phyloP scores from a whole-genome alignment of 2,329 filamentous ascomycete species.

The Zymoseptoria brevis region DNA sequence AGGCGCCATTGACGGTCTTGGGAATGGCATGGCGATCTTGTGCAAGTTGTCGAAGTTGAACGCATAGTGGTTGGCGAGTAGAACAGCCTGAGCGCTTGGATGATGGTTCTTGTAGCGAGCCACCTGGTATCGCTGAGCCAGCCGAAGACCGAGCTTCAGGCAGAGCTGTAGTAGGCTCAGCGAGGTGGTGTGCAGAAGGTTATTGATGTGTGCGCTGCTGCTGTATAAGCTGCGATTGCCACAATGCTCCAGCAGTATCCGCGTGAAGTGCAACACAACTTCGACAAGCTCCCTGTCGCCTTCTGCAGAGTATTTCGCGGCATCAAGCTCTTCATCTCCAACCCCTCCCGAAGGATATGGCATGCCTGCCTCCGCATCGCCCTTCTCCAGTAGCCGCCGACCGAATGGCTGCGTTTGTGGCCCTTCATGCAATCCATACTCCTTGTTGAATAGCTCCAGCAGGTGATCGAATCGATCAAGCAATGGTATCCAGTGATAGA shows the following conservation, averaged over 20 bases:
- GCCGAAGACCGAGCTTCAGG: conserved; percentile 70
- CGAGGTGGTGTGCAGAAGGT: conserved; percentile 80
- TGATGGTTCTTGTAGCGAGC: conserved; percentile 61
- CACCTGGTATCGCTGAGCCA: conserved; percentile 88
- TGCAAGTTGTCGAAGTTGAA: conserved; percentile 70
- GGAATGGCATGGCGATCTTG: conserved; percentile 72
- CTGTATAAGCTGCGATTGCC: conserved; percentile 94
- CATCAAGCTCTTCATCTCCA: conserved; percentile 26
- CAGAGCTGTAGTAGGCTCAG: conserved; percentile 69
- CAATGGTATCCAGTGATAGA: conserved; percentile 96
- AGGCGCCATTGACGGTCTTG: conserved; percentile 53
- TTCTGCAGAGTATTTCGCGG: conserved; percentile 57
- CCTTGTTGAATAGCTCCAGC: conserved; percentile 69
- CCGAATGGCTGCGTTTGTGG: conserved; percentile 73
- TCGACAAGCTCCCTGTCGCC: conserved; percentile 77
- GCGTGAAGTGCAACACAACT: conserved; percentile 73
- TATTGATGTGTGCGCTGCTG: conserved; percentile 82
- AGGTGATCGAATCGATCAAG: conserved; percentile 90
- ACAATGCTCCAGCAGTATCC: conserved; percentile 84
- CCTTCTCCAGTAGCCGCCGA: conserved; percentile 55
- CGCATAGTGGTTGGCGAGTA: conserved; percentile 76
- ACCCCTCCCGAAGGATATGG: conserved; percentile 17
- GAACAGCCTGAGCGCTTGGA: conserved; percentile 53
- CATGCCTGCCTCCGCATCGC: conserved; percentile 43
- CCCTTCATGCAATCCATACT: conserved; percentile 71